Evolutionary conservation across 257 asterid genomes (phyloP).

Genomic region (Plantago elongata): DNA sequence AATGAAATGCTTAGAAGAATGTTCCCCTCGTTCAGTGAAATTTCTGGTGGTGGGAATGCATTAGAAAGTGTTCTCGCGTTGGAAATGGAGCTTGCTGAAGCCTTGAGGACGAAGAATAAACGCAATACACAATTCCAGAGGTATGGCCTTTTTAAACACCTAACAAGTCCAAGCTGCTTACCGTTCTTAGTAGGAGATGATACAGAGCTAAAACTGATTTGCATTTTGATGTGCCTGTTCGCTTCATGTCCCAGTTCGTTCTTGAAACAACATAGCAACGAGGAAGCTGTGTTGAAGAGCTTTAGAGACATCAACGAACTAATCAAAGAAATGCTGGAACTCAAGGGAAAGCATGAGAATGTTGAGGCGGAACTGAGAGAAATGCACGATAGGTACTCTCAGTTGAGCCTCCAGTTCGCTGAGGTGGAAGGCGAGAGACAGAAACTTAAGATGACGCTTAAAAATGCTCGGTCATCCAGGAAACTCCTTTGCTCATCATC

Average conservation of each 20-base stretch:
- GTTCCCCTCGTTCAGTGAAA: conserved; percentile 63
- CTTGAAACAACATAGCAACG: conserved; percentile 75
- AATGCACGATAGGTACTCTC: conserved; percentile 87
- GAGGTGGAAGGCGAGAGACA: conserved; percentile 98
- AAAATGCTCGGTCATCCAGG: conserved; percentile 54
- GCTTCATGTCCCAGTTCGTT: conserved; percentile 52
- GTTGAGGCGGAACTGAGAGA: conserved; percentile 75
- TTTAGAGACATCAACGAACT: conserved; percentile 80
- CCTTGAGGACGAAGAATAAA: conserved; percentile 64
- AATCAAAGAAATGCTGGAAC: conserved; percentile 75
- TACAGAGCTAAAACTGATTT: too few species aligned
- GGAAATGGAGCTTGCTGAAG: conserved; percentile 93
- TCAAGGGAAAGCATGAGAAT: conserved; percentile 63
- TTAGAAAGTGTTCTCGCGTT: conserved; percentile 84
- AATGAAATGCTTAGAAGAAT: conserved; percentile 80
- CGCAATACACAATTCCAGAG: conserved; percentile 58
- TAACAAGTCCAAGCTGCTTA: not conserved
- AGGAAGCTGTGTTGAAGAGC: conserved; percentile 80
- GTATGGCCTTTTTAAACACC: conserved; percentile 28
- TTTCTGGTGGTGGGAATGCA: conserved; percentile 63
- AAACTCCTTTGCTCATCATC: conserved; percentile 44
- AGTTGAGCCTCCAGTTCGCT: conserved; percentile 84
- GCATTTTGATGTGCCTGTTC: not conserved
- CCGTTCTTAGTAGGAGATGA: not conserved
- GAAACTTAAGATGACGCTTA: conserved; percentile 78